Percentiles rank a stretch among this genome's conserved stretches.
Evolutionary conservation across 1,284 basidiomycete species (phyloP).

Genomic region (Porodaedalea pini): DNA sequence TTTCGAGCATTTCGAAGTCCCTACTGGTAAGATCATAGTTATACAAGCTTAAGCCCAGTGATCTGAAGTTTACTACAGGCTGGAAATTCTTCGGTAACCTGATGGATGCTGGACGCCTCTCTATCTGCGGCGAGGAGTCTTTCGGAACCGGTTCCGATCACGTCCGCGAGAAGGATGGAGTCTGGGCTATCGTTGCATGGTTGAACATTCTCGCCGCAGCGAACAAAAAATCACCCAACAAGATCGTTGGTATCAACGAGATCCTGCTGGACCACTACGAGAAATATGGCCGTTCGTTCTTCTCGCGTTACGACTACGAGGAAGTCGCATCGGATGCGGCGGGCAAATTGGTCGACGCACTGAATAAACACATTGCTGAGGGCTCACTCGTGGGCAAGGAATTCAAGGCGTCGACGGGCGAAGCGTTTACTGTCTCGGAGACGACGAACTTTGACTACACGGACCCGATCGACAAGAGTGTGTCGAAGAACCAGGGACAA

Average conservation of each 20-base stretch:
- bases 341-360: conserved; percentile 75
- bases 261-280: conserved; percentile 85
- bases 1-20: conserved; percentile 94
- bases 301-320: conserved; percentile 98
- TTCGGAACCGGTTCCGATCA: conserved; percentile 99
- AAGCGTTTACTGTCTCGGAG: conserved; percentile 76
- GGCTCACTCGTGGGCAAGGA: conserved; percentile 64
- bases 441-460: conserved; percentile 93
- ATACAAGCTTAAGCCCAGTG: neutral
- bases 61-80: conserved; percentile 43
- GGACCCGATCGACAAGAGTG: conserved; percentile 93
- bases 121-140: conserved; percentile 98
- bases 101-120: conserved; percentile 96
- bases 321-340: conserved; percentile 93
- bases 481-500: conserved; percentile 95
- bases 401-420: conserved; percentile 65
- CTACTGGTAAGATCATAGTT: conserved; percentile 65
- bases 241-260: conserved; percentile 84
- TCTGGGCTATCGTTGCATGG: conserved; percentile 98
- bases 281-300: conserved; percentile 96
- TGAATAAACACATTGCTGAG: conserved; percentile 70
- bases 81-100: conserved; percentile 99
- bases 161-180: conserved; percentile 98
- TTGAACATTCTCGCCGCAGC: conserved; percentile 94
- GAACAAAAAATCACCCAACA: conserved; percentile 76